Evolutionary conservation across 176 grass and related monocot genomes (phyloP).

Genomic region (Pontederia paniculata): DNA sequence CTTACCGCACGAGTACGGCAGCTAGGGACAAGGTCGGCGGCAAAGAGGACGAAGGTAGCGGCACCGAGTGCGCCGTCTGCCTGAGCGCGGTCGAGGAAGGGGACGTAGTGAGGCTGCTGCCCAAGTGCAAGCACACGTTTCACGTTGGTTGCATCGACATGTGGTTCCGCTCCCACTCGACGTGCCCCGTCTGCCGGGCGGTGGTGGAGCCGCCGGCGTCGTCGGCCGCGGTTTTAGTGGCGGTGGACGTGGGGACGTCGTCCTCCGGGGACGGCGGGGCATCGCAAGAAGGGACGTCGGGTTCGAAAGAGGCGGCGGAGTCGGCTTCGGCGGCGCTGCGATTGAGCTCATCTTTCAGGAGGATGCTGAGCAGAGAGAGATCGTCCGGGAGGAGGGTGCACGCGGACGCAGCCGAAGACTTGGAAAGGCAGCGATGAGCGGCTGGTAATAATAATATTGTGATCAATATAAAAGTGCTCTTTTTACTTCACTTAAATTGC

Average conservation of each 20-base stretch:
- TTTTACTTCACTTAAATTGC: too few species aligned
- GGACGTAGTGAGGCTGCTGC: conserved; percentile 1
- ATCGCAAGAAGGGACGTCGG: too few species aligned
- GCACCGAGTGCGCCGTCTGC: conserved; percentile 7
- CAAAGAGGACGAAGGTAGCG: neutral
- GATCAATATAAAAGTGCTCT: too few species aligned
- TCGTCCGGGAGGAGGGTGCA: neutral
- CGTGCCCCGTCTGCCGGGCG: conserved; percentile 7
- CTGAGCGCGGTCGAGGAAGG: conserved; percentile 7
- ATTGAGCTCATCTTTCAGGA: neutral
- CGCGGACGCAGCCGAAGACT: neutral
- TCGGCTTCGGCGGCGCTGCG: neutral
- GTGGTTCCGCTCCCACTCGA: conserved; percentile 8
- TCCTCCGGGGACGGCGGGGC: neutral
- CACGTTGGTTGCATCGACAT: conserved; percentile 14
- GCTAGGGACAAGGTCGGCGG: neutral
- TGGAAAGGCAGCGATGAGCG: conserved; percentile 13
- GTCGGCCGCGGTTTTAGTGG: neutral
- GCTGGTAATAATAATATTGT: too few species aligned
- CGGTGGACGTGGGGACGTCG: too few species aligned
- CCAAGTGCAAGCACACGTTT: conserved; percentile 6
- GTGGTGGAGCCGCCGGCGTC: neutral
- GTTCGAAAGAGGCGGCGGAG: neutral
- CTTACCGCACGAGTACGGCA: neutral
- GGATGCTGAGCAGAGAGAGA: conserved; percentile 11